A percentile compares a stretch with the other conserved stretches of the same genome.
Conservation (phyloP, 768 basidiomycete species). For the Heimioporus sp. region DNA sequence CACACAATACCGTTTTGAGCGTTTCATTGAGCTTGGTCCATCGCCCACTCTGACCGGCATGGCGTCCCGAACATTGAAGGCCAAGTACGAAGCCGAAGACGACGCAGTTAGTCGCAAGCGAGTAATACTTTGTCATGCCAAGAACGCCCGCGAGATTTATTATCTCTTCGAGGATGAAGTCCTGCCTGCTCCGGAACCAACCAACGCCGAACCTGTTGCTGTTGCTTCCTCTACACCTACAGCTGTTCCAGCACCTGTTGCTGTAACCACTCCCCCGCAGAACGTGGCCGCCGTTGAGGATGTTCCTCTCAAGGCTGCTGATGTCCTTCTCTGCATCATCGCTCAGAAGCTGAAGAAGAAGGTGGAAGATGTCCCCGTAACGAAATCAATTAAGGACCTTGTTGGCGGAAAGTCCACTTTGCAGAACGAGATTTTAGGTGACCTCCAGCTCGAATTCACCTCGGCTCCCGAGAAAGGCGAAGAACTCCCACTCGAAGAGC, state of each 20-base stretch:
- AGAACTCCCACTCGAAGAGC: constrained; percentile 93
- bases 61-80: constrained; percentile 87
- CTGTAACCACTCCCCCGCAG: constrained; percentile 50
- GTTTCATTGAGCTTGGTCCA: constrained; percentile 94
- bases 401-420: constrained; percentile 98
- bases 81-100: constrained; percentile 90
- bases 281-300: constrained; percentile 81
- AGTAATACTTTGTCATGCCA: constrained; percentile 87
- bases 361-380: constrained; percentile 81
- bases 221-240: constrained; percentile 40
- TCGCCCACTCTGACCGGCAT: constrained; percentile 95
- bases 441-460: constrained; percentile 91
- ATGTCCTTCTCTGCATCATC: constrained; percentile 83
- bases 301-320: constrained; percentile 85
- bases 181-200: constrained; percentile 23
- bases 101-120: constrained; percentile 80
- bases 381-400: constrained; percentile 97
- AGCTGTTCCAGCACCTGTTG: constrained; percentile 41
- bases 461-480: constrained; percentile 98
- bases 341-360: constrained; percentile 99
- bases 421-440: constrained; percentile 98
- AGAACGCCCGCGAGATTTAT: constrained; percentile 96
- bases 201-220: constrained; percentile 34
- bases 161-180: constrained; percentile 94
- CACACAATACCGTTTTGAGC: constrained; percentile 80